Base-by-base conservation (phyloP, 2,329 filamentous ascomycete species). In the Cyclaneusma minus region DNA sequence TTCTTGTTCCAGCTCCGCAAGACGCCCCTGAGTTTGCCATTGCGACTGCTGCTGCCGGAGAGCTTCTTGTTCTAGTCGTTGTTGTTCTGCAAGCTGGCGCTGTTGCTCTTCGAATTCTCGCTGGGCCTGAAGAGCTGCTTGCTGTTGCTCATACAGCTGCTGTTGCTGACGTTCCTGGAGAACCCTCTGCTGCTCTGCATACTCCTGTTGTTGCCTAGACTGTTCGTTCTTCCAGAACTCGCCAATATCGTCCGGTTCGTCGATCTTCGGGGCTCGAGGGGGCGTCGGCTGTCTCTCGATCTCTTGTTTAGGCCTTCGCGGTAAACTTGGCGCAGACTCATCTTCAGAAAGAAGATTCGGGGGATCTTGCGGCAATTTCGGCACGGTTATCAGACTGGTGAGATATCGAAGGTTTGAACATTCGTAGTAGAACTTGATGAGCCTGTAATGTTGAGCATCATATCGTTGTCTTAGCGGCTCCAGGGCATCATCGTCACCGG, bases 371-470 rank as follows among this genome's bases (percentile, higher is more conserved):
- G 89, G 85, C 26, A 98, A 67, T 51, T 94, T 95, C 1, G 89
- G 89, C 5, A 98, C 83, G 2, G 83, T 92, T 45, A 98, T 95
- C 27, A 98, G 62, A 44, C 84, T 93, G 9, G 89, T 98, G 25
- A 98, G 66, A 49, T 98, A 98, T 40, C 89, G 78, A 29, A 98
- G 64, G 51, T 95, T 98, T 7, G 89, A 94, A 55, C 89, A 98
- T 55, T 98, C 89, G 54, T 95, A 95, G 57, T 98, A 98, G 56
- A 95, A 98, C 47, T 91, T 89, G 47, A 93, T 80, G 10, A 98
- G 68, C 11, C 89, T 80, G 58, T 95, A 87, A 52, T 98, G 89
- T 47, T 95, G 89, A 9, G 89, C 84, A 50, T 94, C 79, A 50
- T 95, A 98, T 44, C 87, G 68, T 35, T 76, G 70, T 30, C 87